Conservation (phyloP, 169 alveolate genomes). For the Theileria sp. region DNA sequence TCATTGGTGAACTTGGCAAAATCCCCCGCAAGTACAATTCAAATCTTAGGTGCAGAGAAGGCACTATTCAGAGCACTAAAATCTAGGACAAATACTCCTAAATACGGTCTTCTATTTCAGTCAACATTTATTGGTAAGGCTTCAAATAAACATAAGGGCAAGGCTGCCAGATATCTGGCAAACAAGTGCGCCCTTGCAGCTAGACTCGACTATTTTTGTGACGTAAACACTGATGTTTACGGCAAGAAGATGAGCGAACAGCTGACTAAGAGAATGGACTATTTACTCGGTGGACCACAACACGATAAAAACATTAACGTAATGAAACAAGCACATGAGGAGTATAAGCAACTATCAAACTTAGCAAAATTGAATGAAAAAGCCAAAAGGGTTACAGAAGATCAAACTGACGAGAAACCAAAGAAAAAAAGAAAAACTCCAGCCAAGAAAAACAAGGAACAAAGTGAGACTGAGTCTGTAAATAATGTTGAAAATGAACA, state of each 20-base stretch:
- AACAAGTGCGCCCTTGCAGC: conserved; percentile 97
- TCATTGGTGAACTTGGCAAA: conserved; percentile 91
- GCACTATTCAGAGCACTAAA: conserved; percentile 97
- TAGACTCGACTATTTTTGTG: conserved; percentile 91
- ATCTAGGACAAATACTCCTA: conserved; percentile 97
- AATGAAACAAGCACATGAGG: conserved; percentile 80
- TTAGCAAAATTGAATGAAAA: conserved; percentile 9
- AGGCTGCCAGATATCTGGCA: conserved; percentile 95
- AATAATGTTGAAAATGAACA: conserved; percentile 52
- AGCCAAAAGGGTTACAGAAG: neutral
- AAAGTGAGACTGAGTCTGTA: neutral
- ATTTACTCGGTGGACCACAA: conserved; percentile 85
- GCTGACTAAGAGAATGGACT: conserved; percentile 92
- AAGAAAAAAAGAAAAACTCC: conserved; percentile 34
- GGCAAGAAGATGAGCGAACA: conserved; percentile 92
- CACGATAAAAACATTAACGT: conserved; percentile 83
- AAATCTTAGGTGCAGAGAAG: conserved; percentile 95
- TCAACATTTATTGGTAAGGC: conserved; percentile 96
- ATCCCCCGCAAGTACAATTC: conserved; percentile 94
- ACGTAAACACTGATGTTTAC: conserved; percentile 77
- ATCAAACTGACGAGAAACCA: conserved; percentile 6
- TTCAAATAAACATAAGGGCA: conserved; percentile 91
- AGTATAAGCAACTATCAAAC: conserved; percentile 43
- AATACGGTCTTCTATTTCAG: conserved; percentile 96
- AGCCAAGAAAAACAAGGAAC: conserved; percentile 19